Percentiles rank a stretch among this genome's conserved stretches.
These are phyloP conservation scores for Podaxis pistillaris DNA, from an alignment of 768 basidiomycete species.

Conservation along the genomic window DNA sequence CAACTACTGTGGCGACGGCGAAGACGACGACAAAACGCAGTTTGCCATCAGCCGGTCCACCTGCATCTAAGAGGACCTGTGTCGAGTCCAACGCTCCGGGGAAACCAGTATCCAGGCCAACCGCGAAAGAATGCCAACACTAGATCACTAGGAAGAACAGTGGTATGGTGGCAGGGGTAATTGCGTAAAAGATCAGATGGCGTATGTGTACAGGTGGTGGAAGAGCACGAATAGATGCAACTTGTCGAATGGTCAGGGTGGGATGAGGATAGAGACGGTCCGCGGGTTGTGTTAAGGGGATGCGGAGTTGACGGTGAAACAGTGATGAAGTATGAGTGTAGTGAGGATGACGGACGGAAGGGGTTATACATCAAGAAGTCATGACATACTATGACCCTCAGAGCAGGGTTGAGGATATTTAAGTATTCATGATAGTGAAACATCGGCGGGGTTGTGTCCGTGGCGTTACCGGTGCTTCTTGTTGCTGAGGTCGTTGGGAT, in stretches of 20 bases:
- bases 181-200: background rate
- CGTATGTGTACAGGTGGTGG: background rate
- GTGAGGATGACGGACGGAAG: background rate
- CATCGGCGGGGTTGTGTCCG: slow-evolving; percentile 3
- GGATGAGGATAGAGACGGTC: background rate
- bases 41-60: background rate
- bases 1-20: too few relatives aligned
- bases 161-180: background rate
- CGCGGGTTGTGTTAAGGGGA: background rate
- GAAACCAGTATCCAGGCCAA: too few relatives aligned
- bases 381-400: background rate
- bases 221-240: background rate
- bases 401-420: background rate
- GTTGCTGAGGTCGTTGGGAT: background rate
- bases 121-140: too few relatives aligned
- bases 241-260: background rate
- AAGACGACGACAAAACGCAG: too few relatives aligned
- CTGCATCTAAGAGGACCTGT: background rate
- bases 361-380: background rate
- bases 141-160: too few relatives aligned
- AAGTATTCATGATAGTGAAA: slow-evolving; percentile 10
- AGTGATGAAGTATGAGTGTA: background rate
- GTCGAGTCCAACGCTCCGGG: background rate
- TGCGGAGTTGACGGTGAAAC: background rate
- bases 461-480: background rate